Evolutionary conservation across 2,329 filamentous ascomycete species (phyloP), one percentile per base, ranked within the genome.

Genomic region (Pestalotiopsis sp.): DNA sequence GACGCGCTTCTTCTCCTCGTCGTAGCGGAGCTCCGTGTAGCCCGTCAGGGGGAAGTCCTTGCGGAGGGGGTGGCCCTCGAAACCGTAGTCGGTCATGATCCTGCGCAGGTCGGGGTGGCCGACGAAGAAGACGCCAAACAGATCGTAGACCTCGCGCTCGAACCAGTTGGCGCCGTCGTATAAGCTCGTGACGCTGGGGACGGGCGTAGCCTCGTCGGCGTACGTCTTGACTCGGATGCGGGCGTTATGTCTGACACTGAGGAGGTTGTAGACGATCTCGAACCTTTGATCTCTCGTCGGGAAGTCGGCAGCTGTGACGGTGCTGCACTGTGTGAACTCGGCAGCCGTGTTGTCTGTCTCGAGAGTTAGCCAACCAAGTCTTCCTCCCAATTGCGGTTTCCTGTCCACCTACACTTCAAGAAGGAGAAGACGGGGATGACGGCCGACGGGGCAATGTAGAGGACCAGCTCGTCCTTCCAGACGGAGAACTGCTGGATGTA

Each of bases 1-100:
- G 79, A 99, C 98, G 71, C 96, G 90, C 90, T 99, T 99, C 93
- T 98, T 99, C 88, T 99, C 97, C 84, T 99, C 96, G 75, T 99
- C 96, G 79, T 97, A 99, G 78, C 96, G 89, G 74, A 99, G 92
- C 85, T 99, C 97, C 41, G 96, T 99, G 86, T 99, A 99, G 62
- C 96, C 96, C 2, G 96, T 98, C 80, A 99, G 84, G 25, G 96
- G 96, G 85, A 99, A 99, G 80, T 99, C 96, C 86, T 99, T 99
- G 79, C 97, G 90, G 79, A 99, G 85, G 57, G 96, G 96, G 84
- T 99, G 96, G 66, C 96, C 96, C 81, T 99, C 97, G 78, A 99
- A 99, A 66, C 96, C 96, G 81, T 99, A 99, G 81, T 99, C 96
- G 73, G 96, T 99, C 95, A 99, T 97, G 84, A 99, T 98, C 75